Percentiles rank a stretch among this genome's conserved stretches.
Evolutionary conservation across 2,329 filamentous ascomycete genomes (phyloP).

Genomic region (Cadophora gregata): DNA sequence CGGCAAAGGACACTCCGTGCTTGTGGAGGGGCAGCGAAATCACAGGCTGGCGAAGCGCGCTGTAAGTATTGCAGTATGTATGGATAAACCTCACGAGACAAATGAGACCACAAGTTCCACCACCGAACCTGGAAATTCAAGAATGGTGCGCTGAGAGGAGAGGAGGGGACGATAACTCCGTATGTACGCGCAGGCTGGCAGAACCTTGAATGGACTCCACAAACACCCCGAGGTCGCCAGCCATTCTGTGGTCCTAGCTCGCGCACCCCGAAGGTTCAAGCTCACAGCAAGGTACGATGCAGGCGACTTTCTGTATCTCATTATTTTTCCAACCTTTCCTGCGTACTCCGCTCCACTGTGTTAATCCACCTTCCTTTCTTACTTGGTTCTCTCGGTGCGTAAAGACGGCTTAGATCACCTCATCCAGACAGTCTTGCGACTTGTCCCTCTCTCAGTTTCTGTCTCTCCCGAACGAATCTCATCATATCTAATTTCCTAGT

Average conservation of each 20-base stretch:
- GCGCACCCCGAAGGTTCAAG: not conserved
- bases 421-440: not conserved
- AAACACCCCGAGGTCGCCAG: too few relatives aligned
- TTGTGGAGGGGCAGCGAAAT: not conserved
- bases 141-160: not conserved
- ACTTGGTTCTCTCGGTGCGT: not conserved
- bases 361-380: slow-evolving; percentile 2
- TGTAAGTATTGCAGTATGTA: not conserved
- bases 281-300: not conserved
- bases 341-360: not conserved
- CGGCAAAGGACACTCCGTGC: not conserved
- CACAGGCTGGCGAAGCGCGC: slow-evolving; percentile 8
- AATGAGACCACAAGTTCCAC: not conserved
- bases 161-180: too few relatives aligned
- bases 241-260: not conserved
- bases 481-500: too few relatives aligned
- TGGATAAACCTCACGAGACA: not conserved
- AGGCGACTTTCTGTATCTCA: not conserved
- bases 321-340: not conserved
- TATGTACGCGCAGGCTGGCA: not conserved
- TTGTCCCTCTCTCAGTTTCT: too few relatives aligned
- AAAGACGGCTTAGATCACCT: not conserved
- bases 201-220: not conserved
- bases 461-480: too few relatives aligned
- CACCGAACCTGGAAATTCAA: not conserved